Base-by-base conservation (phyloP, 768 basidiomycete genomes). In the Amanita rimosa region DNA sequence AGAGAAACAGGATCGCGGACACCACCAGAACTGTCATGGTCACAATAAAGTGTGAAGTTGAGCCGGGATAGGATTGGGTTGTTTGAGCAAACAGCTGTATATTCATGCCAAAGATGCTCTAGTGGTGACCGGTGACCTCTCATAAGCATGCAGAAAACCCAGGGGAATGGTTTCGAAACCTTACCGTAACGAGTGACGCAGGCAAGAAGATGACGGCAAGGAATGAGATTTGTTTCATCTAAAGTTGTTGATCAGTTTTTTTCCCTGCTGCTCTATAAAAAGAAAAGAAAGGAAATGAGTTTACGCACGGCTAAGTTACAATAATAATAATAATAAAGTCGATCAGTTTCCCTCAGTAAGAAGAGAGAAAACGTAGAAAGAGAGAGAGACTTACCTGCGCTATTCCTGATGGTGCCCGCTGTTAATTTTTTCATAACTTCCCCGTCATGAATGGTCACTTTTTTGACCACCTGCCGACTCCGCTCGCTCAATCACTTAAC, bases 191-290 rank as follows among this genome's bases (percentile, higher is more conserved):
- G 9, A 29, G 75, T 9, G 74, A 73, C 0, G 76, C 74, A 3
- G 80, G 80, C 4, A 75, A 56, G 55, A 73, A 75, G 11, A 75
- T 52, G 69, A 74, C 75, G 2, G 71, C 70, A 9, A 75, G 58
- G 50, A 72, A 73, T 0, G 74, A 67, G 29, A 74, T 67, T 36
- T 71, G 64, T 55, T 63, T 67, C 63, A 65, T 67, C 45, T 46
- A 26, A 35, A 7, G 10, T 27, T 9, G 8, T 21, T 37, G 22
- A 21, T 19, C 33, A n/a, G 17, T 46, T 5, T 3, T 2, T 35
- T 16, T 2, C 16, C 6, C 22, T 29, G 10, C 29, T 10, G 4
- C 11, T 14, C 13, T 21, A 14, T 19, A 17, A 2, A n/a, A 3
- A 19, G 2, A 31, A 17, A 14, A 14, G 3, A 24, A 24, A 24